Base-by-base conservation (phyloP, 306 rosid species). In the Gastrolobium bilobum region DNA sequence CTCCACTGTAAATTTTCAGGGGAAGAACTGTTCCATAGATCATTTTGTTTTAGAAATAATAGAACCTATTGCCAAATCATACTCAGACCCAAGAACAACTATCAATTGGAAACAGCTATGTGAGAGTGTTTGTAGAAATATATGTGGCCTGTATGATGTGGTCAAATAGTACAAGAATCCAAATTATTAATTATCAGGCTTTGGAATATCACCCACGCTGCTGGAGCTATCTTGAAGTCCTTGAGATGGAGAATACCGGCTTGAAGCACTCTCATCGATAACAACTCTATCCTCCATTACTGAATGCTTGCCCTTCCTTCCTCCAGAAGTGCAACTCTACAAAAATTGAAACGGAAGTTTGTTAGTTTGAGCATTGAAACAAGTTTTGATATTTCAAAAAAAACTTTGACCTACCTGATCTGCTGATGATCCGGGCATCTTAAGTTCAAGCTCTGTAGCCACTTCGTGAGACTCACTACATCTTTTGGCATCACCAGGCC, bases 391-490 rank as follows among this genome's bases (percentile, higher is more conserved):
- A 78, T 51, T n/a, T 9, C 26, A 20, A 4, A 76, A 44, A n/a
- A n/a, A n/a, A n/a, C n/a, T n/a, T n/a, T 53, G 70, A 76, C 84
- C 58, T 74, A 92, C 99, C 91, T 83, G 92, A 35, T 78, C 89
- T n/a, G 88, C 72, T 29, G 97, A 91, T 50, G 97, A 89, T 59
- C 99, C 99, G 15, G 99, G 99, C 92, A 88, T 89, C 95, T 94
- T 94, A 64, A 94, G 93, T 81, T 88, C 97, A 71, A 94, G 99
- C 54, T 91, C 95, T 3, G 99, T 94, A 50, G 95, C 97, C 47
- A 94, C 99, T 52, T 92, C 97, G 0, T 77, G 87, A 52, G 97
- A 89, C 31, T 76, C 88, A 0, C 87, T 82, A 71, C 93, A 86
- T 67, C 86, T 87, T 79, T 90, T 92, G 0, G 61, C 90, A 68